Conservation (phyloP, 768 basidiomycete species). For the Mycena belliarum region DNA sequence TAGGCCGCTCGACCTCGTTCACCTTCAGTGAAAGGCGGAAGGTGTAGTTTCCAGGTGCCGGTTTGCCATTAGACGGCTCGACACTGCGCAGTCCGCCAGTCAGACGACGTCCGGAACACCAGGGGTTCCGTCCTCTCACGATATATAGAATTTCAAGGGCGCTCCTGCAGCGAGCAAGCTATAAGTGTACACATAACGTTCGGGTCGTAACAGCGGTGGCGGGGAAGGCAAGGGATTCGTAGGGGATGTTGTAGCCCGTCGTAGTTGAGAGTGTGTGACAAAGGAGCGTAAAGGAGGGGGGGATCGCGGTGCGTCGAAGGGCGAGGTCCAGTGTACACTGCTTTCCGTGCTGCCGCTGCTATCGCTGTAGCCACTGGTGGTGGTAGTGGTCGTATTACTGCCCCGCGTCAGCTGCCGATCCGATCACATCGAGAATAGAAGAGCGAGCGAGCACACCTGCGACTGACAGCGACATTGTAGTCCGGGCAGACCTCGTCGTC, state of each 20-base stretch:
- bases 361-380: slow-evolving; percentile 24
- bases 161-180: slow-evolving; percentile 43
- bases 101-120: background rate
- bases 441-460: slow-evolving; percentile 38
- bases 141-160: slow-evolving; percentile 50
- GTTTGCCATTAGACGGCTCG: slow-evolving; percentile 42
- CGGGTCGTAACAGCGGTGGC: slow-evolving; percentile 30
- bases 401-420: background rate
- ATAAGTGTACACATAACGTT: slow-evolving; percentile 57
- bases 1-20: slow-evolving; percentile 54
- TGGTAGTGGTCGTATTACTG: slow-evolving; percentile 22
- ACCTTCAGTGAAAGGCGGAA: slow-evolving; percentile 57
- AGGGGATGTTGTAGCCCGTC: slow-evolving; percentile 4
- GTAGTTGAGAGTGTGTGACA: background rate
- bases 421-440: background rate
- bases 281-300: slow-evolving; percentile 22
- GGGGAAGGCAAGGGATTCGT: slow-evolving; percentile 14
- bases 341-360: slow-evolving; percentile 14
- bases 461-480: slow-evolving; percentile 40
- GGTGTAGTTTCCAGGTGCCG: slow-evolving; percentile 47
- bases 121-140: slow-evolving; percentile 39
- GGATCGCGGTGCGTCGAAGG: slow-evolving; percentile 20
- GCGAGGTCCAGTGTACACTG: slow-evolving; percentile 27
- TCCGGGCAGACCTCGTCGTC: slow-evolving; percentile 41
- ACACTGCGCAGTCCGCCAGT: slow-evolving; percentile 36